Evolutionary conservation across 2,329 filamentous ascomycete species (phyloP).

Genomic region (Pestalotiopsis sp.): DNA sequence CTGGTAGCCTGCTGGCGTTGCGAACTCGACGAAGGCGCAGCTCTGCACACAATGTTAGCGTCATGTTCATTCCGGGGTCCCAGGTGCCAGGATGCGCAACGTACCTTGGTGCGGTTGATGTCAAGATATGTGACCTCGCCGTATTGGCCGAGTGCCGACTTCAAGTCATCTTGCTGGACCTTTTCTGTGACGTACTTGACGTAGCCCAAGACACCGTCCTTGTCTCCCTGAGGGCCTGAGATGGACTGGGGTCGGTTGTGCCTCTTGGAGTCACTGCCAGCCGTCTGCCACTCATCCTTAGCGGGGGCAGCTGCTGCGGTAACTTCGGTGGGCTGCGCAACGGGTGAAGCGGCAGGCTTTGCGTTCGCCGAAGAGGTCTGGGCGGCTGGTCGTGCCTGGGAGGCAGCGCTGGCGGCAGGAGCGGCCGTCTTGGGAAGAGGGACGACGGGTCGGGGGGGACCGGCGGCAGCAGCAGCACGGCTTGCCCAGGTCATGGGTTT

Average conservation of each 20-base stretch:
- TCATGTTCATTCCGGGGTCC: background rate
- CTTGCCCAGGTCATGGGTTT: constrained; percentile 79
- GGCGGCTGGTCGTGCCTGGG: constrained; percentile 57
- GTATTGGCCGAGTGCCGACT: constrained; percentile 70
- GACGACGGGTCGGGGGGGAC: constrained; percentile 56
- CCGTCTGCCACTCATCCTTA: constrained; percentile 83
- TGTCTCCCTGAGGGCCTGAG: constrained; percentile 62
- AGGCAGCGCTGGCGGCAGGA: constrained; percentile 53
- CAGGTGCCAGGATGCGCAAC: constrained; percentile 22
- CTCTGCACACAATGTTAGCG: constrained; percentile 61
- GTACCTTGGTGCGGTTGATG: constrained; percentile 82
- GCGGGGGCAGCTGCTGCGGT: constrained; percentile 52
- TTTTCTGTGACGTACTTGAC: constrained; percentile 96
- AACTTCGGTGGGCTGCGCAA: constrained; percentile 34
- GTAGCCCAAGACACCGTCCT: constrained; percentile 81
- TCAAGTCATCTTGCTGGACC: constrained; percentile 75
- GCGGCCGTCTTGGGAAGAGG: constrained; percentile 61
- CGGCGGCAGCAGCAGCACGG: constrained; percentile 64
- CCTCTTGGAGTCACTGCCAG: constrained; percentile 80
- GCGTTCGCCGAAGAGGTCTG: constrained; percentile 44
- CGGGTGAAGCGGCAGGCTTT: constrained; percentile 47
- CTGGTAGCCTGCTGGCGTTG: constrained; percentile 77
- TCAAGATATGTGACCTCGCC: constrained; percentile 76
- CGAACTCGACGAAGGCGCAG: constrained; percentile 96
- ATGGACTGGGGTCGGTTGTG: constrained; percentile 75